Conservation (phyloP, 2,329 filamentous ascomycete species). For the Neonectria ditissima region DNA sequence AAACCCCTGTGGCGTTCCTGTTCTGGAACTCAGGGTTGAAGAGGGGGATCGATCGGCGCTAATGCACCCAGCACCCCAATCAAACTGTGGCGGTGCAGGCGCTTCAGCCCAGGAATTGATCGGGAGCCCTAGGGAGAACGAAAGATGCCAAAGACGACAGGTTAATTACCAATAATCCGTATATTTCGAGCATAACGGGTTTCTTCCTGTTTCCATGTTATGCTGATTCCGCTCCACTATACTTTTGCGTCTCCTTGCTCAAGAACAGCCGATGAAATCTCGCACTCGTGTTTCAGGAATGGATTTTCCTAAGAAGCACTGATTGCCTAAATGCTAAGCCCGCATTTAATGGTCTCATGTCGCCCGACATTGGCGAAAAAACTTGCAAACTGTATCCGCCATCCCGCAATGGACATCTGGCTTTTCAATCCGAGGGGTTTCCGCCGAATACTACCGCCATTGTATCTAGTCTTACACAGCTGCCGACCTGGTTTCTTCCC, state of each 20-base stretch:
- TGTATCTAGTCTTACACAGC: background rate
- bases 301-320: conserved; percentile 15
- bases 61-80: conserved; percentile 46
- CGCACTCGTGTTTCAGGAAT: conserved; percentile 33
- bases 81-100: conserved; percentile 52
- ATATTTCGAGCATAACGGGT: background rate
- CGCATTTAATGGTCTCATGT: conserved; percentile 33
- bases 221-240: background rate
- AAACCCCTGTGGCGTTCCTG: conserved; percentile 30
- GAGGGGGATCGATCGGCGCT: conserved; percentile 49
- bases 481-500: conserved; percentile 4
- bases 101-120: conserved; percentile 32
- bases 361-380: conserved; percentile 24
- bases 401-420: conserved; percentile 25
- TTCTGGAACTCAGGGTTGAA: conserved; percentile 44
- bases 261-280: conserved; percentile 24
- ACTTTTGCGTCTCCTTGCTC: background rate
- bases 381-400: conserved; percentile 20
- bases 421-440: background rate
- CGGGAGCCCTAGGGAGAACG: conserved; percentile 14
- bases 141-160: background rate
- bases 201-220: background rate
- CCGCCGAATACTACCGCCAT: background rate
- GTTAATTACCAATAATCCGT: background rate
- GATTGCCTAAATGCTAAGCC: conserved; percentile 18